Percentiles rank a stretch among this genome's conserved stretches.
phyloP scores from a whole-genome alignment of 495 filamentous ascomycete genomes.

The Elasticomyces elasticus region DNA sequence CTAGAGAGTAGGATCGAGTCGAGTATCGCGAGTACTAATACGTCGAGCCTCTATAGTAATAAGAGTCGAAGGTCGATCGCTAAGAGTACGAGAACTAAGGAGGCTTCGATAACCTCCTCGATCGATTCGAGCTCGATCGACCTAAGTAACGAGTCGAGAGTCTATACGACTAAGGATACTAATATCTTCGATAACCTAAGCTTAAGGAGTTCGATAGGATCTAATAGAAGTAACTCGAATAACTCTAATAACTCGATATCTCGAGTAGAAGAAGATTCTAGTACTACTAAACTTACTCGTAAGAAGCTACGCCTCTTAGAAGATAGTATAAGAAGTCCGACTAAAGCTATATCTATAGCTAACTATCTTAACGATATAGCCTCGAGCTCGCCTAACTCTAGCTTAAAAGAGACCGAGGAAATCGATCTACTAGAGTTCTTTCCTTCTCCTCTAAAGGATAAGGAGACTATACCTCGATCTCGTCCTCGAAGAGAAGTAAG shows the following conservation, averaged over 20 bases:
- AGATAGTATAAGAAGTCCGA: background rate
- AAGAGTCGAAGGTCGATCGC: background rate
- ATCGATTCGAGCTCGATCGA: background rate
- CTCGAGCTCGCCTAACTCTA: background rate
- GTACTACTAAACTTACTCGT: background rate
- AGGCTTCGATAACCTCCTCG: background rate
- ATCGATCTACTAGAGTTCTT: background rate
- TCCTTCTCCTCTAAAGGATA: background rate
- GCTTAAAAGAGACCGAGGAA: background rate
- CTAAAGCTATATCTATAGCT: background rate
- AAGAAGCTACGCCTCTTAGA: background rate
- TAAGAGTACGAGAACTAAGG: background rate
- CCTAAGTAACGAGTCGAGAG: background rate
- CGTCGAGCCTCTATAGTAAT: background rate
- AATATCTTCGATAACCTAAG: background rate
- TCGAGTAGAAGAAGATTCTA: background rate
- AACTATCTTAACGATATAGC: background rate
- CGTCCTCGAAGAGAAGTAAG: too few relatives aligned
- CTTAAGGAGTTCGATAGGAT: background rate
- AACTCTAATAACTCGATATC: background rate
- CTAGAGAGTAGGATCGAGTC: background rate
- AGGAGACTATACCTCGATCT: background rate
- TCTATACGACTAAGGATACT: background rate
- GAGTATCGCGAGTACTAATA: background rate
- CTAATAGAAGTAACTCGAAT: background rate